Base-by-base conservation (phyloP, 345 rosid genomes). In the Cochlearia excelsa region DNA sequence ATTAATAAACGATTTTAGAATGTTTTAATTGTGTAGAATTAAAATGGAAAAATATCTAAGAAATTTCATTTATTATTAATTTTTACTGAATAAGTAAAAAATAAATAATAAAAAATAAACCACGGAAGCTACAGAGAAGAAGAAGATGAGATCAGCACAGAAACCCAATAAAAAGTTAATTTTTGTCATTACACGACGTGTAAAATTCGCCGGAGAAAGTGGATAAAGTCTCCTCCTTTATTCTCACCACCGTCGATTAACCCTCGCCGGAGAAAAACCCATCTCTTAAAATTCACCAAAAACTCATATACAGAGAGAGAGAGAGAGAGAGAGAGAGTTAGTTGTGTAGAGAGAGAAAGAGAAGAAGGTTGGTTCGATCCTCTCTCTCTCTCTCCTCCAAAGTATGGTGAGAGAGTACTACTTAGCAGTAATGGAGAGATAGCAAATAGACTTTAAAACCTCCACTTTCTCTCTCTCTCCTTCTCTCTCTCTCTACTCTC, bases 351-450 rank as follows among this genome's bases (percentile, higher is more conserved):
- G 41, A 60, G 30, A 53, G 34, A 53, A 33, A 56, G 55, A 62
- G 1, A 39, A 6, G 51, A 59, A 62, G 49, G 74, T 63, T 63
- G 59, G 55, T 71, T 71, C 56, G 75, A 64, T 71, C 75, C 66
- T 23, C 38, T 33, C 40, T 61, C 51, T 30, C 60, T 53, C 49
- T 50, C 66, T 59, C 41, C 7, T 10, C 50, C 38, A 16, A 51
- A 64, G 70, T 71, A 71, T 71, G 75, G 66, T 71, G 70, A 71
- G 70, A 70, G 70, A 71, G 66, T 70, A 71, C 30, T 65, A 46
- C 35, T 65, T 58, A 46, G 66, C 70, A 71, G 75, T 71, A 64
- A 71, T 71, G 75, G 69, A 58, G 53, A 63, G 74, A 70, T 16
- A 16, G 54, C 63, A 56, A 33, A 50, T 59, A 58, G 56, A n/a